These are phyloP conservation scores for Chalara sp. DNA, from an alignment of 2,329 filamentous ascomycete species.

Conservation along the genomic window DNA sequence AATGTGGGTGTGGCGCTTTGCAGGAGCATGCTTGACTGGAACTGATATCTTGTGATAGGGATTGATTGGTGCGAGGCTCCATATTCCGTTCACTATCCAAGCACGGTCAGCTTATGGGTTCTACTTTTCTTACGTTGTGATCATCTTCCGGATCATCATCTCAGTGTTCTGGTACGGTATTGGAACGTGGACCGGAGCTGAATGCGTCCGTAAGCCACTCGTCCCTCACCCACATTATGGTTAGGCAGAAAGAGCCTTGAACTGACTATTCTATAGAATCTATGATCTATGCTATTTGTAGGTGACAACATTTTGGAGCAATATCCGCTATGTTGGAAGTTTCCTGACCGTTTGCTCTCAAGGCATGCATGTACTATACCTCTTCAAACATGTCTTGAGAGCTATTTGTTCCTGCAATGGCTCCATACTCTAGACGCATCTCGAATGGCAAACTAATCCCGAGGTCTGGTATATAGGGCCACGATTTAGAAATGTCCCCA, in stretches of 20 bases:
- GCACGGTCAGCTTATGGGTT: conserved; percentile 10
- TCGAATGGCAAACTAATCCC: no score
- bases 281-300: conserved; percentile 19
- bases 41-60: not conserved
- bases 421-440: no score
- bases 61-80: conserved; percentile 2
- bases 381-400: no score
- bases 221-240: not conserved
- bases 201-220: not conserved
- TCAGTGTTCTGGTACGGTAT: conserved; percentile 32
- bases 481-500: conserved; percentile 25
- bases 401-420: no score
- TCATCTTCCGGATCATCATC: conserved; percentile 30
- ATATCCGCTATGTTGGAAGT: no score
- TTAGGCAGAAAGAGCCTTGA: not conserved
- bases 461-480: conserved; percentile 1
- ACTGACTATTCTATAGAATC: conserved; percentile 16
- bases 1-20: conserved; percentile 35
- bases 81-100: conserved; percentile 9
- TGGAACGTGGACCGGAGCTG: not conserved
- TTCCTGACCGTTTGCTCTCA: no score
- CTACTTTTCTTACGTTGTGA: conserved; percentile 10
- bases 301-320: no score
- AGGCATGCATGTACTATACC: no score
- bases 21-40: conserved; percentile 1